These are phyloP conservation scores for Fomitopsis serialis DNA, from an alignment of 768 basidiomycete species.

Conservation along the genomic window DNA sequence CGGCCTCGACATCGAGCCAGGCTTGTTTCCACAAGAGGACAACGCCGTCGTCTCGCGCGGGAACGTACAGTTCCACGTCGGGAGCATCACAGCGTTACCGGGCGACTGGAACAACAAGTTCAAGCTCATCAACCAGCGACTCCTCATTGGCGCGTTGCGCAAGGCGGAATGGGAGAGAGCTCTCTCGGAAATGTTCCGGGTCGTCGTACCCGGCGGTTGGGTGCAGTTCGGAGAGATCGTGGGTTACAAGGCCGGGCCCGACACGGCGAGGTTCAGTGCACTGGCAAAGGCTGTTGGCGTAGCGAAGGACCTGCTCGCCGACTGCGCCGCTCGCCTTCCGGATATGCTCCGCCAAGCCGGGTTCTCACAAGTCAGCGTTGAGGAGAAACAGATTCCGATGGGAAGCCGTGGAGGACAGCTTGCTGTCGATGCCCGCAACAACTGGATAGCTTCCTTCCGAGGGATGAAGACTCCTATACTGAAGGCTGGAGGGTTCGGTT, in stretches of 20 bases:
- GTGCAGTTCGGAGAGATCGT: slow-evolving; percentile 24
- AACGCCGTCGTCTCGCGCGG: not conserved
- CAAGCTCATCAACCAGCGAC: slow-evolving; percentile 26
- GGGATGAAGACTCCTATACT: slow-evolving; percentile 20
- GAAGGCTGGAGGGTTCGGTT: slow-evolving; percentile 13
- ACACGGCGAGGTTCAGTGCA: slow-evolving; percentile 1
- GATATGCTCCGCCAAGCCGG: slow-evolving; percentile 23
- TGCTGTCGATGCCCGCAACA: slow-evolving; percentile 15
- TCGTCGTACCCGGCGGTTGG: slow-evolving; percentile 28
- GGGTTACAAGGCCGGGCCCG: slow-evolving; percentile 10
- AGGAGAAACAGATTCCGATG: slow-evolving; percentile 15
- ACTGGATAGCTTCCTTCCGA: slow-evolving; percentile 14
- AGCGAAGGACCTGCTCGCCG: slow-evolving; percentile 3
- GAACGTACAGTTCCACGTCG: slow-evolving; percentile 11
- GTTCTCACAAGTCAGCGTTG: slow-evolving; percentile 18
- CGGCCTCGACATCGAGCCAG: slow-evolving; percentile 11
- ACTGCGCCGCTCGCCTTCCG: slow-evolving; percentile 2
- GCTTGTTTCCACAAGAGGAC: slow-evolving; percentile 9
- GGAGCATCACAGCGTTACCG: slow-evolving; percentile 25
- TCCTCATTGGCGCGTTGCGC: slow-evolving; percentile 25
- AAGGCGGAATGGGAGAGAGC: slow-evolving; percentile 22
- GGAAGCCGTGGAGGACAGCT: slow-evolving; percentile 23
- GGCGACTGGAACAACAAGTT: slow-evolving; percentile 26
- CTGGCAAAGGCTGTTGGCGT: slow-evolving; percentile 1
- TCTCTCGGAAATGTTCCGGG: slow-evolving; percentile 25